A percentile compares a stretch with the other conserved stretches of the same genome.
These are phyloP conservation scores for Suillus plorans DNA, from an alignment of 768 basidiomycete genomes.

Conservation along the genomic window DNA sequence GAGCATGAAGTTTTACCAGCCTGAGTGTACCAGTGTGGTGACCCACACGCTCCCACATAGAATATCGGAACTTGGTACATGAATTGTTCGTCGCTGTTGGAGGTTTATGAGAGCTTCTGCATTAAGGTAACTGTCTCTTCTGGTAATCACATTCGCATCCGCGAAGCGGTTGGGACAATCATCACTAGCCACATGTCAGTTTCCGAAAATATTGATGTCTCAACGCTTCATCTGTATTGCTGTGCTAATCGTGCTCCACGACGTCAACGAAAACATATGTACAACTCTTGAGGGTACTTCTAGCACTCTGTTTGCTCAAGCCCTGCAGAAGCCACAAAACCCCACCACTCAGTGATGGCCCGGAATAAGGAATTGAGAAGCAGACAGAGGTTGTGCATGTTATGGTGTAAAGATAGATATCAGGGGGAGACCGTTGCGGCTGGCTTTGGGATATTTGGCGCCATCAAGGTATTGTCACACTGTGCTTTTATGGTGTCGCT, in stretches of 20 bases:
- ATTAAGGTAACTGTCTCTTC: conserved; percentile 82
- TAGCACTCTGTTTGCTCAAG: conserved; percentile 63
- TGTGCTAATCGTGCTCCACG: conserved; percentile 48
- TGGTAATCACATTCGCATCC: conserved; percentile 84
- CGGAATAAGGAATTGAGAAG: conserved; percentile 67
- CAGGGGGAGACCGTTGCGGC: conserved; percentile 92
- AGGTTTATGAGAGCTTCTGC: conserved; percentile 2
- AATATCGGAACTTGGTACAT: no score
- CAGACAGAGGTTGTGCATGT: conserved; percentile 88
- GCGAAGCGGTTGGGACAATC: conserved; percentile 86
- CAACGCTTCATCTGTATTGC: conserved; percentile 45
- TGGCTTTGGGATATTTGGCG: conserved; percentile 66
- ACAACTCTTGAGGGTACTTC: conserved; percentile 53
- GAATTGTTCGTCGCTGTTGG: neutral
- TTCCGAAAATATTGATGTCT: conserved; percentile 72
- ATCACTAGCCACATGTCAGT: conserved; percentile 71
- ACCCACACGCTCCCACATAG: no score
- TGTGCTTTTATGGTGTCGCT: conserved; percentile 6
- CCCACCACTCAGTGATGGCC: conserved; percentile 32
- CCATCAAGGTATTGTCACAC: conserved; percentile 60
- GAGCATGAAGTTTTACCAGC: no score
- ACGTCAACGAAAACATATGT: conserved; percentile 69
- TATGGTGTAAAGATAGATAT: conserved; percentile 95
- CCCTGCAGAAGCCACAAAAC: conserved; percentile 51
- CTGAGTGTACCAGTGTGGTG: no score